phyloP scores from a whole-genome alignment of 352 stramenopile genomes.

The Pythium utonaiense region DNA sequence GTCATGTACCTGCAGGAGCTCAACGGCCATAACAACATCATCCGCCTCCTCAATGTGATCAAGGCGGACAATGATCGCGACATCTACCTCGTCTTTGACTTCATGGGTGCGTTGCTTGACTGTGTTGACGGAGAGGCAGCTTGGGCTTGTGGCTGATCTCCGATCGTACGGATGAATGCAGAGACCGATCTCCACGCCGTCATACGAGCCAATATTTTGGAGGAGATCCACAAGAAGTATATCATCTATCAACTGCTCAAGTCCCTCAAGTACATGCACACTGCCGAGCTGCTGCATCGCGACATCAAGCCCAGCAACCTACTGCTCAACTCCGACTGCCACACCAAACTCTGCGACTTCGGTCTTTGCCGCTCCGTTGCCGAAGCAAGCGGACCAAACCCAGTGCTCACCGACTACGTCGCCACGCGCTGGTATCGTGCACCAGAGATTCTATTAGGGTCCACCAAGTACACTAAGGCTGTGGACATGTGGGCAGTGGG shows the following conservation, averaged over 20 bases:
- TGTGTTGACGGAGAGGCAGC: too few species aligned
- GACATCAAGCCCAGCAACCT: slow-evolving; percentile 98
- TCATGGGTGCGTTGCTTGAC: slow-evolving; percentile 75
- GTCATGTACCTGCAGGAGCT: slow-evolving; percentile 95
- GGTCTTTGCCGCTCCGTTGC: slow-evolving; percentile 91
- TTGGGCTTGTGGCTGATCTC: too few species aligned
- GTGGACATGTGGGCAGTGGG: slow-evolving; percentile 94
- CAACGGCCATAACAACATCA: slow-evolving; percentile 93
- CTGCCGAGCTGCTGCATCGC: slow-evolving; percentile 91
- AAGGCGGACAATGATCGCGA: slow-evolving; percentile 95
- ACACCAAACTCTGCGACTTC: slow-evolving; percentile 96
- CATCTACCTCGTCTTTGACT: slow-evolving; percentile 97
- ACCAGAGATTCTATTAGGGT: slow-evolving; percentile 94
- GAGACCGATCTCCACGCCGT: slow-evolving; percentile 95
- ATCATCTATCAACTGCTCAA: slow-evolving; percentile 97
- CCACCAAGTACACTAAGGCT: slow-evolving; percentile 90
- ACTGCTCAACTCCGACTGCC: slow-evolving; percentile 93
- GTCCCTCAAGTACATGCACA: slow-evolving; percentile 96
- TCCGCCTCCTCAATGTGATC: slow-evolving; percentile 91
- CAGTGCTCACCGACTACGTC: slow-evolving; percentile 95
- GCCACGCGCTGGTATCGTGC: slow-evolving; percentile 95
- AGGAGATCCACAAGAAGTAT: slow-evolving; percentile 97
- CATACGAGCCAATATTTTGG: slow-evolving; percentile 93
- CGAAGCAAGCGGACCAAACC: slow-evolving; percentile 73
- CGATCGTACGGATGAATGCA: slow-evolving; percentile 21